phyloP scores from a whole-genome alignment of 108 stramenopile species.

The Stephanodiscus triporus region DNA sequence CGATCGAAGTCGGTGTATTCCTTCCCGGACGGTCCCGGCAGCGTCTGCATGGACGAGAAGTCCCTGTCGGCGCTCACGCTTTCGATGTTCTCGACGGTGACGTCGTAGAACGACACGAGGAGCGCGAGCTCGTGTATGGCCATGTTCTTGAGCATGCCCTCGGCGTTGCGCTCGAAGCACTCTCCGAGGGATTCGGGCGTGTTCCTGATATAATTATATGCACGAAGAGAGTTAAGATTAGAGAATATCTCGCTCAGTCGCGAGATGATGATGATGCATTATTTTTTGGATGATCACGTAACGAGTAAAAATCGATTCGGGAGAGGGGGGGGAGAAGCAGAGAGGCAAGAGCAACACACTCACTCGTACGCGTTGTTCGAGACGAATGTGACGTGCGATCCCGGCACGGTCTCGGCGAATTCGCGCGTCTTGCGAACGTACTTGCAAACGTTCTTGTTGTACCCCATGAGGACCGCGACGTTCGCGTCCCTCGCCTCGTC shows the following conservation, averaged over 20 bases:
- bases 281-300: too few relatives aligned
- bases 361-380: constrained; percentile 89
- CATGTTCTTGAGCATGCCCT: constrained; percentile 97
- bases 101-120: constrained; percentile 89
- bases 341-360: neutral
- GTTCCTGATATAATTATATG: constrained; percentile 81
- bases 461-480: constrained; percentile 89
- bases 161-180: constrained; percentile 93
- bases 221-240: too few relatives aligned
- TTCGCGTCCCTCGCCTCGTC: constrained; percentile 70
- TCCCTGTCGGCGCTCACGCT: constrained; percentile 83
- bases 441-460: constrained; percentile 94
- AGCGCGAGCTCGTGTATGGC: constrained; percentile 92
- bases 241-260: too few relatives aligned
- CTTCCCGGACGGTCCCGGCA: constrained; percentile 79
- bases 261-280: too few relatives aligned
- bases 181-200: constrained; percentile 87
- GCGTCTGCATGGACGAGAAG: constrained; percentile 81
- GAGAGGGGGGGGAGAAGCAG: too few relatives aligned
- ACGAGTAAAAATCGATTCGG: too few relatives aligned
- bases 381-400: constrained; percentile 86
- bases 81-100: constrained; percentile 87
- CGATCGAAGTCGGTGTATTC: constrained; percentile 90
- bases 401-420: constrained; percentile 73
- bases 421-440: constrained; percentile 89